phyloP scores from a whole-genome alignment of 345 rosid genomes.

The Ceriops zippeliana region DNA sequence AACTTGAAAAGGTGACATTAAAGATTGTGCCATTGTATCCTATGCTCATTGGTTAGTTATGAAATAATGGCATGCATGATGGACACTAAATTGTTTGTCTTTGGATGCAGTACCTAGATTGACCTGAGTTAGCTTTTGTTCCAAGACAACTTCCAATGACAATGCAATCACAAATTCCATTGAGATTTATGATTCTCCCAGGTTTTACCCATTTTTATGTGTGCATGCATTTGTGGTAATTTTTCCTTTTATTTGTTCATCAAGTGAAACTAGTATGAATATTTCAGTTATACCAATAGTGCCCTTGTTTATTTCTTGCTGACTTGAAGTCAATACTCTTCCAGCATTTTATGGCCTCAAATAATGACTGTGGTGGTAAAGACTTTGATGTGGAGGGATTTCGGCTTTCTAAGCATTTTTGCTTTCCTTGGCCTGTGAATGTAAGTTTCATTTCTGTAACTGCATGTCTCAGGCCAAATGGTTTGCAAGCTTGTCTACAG shows the following conservation, averaged over 20 bases:
- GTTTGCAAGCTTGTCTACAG: not conserved
- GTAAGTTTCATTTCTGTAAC: slow-evolving; percentile 27
- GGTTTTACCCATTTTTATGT: slow-evolving; percentile 11
- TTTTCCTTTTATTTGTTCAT: slow-evolving; percentile 4
- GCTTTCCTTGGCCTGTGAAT: slow-evolving; percentile 64
- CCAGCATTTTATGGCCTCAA: slow-evolving; percentile 55
- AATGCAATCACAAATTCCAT: slow-evolving; percentile 61
- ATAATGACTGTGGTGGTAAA: slow-evolving; percentile 48
- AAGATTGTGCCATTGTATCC: not conserved
- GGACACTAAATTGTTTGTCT: not conserved
- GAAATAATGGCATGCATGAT: slow-evolving; percentile 3
- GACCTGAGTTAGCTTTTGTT: slow-evolving; percentile 50
- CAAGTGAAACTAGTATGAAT: no score
- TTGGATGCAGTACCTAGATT: slow-evolving; percentile 45
- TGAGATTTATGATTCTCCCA: slow-evolving; percentile 52
- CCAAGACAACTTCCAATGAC: slow-evolving; percentile 51
- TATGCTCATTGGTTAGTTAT: not conserved
- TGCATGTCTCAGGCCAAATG: not conserved
- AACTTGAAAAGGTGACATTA: no score
- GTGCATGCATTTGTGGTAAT: not conserved
- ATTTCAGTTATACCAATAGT: not conserved
- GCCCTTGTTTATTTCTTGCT: not conserved
- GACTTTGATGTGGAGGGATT: slow-evolving; percentile 53
- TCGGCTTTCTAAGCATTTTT: slow-evolving; percentile 45
- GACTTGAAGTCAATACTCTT: slow-evolving; percentile 11